These are phyloP conservation scores for Sisymbrium irio DNA, from an alignment of 345 rosid genomes.

Conservation along the genomic window DNA sequence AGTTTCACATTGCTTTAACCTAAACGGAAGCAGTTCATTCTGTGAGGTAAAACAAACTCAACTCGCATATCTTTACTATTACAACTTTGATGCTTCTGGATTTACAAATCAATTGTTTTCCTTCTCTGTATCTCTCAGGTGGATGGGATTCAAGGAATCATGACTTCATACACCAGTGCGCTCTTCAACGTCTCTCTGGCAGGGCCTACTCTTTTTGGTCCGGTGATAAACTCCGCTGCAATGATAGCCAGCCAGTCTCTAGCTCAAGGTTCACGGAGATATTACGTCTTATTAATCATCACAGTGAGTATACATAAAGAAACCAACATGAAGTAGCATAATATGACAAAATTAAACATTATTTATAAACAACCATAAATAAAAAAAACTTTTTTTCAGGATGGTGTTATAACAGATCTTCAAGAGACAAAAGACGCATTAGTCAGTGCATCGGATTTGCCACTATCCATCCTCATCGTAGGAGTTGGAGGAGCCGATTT, in stretches of 20 bases:
- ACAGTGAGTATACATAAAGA: constrained; percentile 51
- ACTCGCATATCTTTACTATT: not conserved
- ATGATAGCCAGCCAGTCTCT: constrained; percentile 67
- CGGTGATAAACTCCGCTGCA: constrained; percentile 71
- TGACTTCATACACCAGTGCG: constrained; percentile 75
- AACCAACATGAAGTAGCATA: not conserved
- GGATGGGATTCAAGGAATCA: constrained; percentile 87
- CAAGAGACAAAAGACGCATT: constrained; percentile 97
- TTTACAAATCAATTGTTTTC: not conserved
- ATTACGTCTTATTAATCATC: constrained; percentile 78
- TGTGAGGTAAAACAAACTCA: constrained; percentile 55
- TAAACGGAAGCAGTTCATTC: constrained; percentile 74
- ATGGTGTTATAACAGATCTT: constrained; percentile 93
- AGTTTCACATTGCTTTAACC: constrained; percentile 89
- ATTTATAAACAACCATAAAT: not conserved
- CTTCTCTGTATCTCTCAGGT: constrained; percentile 47
- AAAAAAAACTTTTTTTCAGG: constrained; percentile 42
- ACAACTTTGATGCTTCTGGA: not conserved
- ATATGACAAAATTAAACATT: not conserved
- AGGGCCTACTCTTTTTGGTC: constrained; percentile 94
- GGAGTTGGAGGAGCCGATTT: constrained; percentile 99
- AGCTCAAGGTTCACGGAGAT: constrained; percentile 56
- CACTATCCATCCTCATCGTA: constrained; percentile 82
- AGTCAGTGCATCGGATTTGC: constrained; percentile 90
- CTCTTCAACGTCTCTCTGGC: constrained; percentile 91